These are phyloP conservation scores for Protea cynaroides DNA, from an alignment of 164 flowering plant genomes.

Conservation along the genomic window DNA sequence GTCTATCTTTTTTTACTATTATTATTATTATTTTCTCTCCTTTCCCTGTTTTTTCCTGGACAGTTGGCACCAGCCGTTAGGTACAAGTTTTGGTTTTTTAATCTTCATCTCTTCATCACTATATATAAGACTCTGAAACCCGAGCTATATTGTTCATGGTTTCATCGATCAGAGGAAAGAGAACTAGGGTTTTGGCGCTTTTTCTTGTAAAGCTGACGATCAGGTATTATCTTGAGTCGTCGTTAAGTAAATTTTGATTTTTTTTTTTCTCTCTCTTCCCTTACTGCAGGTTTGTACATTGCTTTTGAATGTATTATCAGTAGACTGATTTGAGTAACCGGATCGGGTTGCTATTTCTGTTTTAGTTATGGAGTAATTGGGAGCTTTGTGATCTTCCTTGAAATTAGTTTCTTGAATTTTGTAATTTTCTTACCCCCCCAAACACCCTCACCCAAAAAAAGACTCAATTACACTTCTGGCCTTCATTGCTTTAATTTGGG, in stretches of 20 bases:
- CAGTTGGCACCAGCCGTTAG: conserved; percentile 21
- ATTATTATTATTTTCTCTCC: background rate
- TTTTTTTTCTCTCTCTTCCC: too few relatives aligned
- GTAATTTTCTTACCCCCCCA: too few relatives aligned
- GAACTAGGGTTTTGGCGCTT: background rate
- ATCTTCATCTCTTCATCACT: background rate
- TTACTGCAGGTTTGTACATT: background rate
- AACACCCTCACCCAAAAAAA: background rate
- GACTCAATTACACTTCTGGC: background rate
- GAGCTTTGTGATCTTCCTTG: background rate
- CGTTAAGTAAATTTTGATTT: background rate
- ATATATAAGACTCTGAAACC: conserved; percentile 4
- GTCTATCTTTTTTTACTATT: background rate
- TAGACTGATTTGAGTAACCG: background rate
- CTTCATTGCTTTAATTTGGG: background rate
- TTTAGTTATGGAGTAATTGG: background rate
- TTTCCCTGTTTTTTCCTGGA: conserved; percentile 7
- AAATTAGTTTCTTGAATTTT: background rate
- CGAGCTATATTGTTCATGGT: background rate
- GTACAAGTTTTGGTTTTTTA: background rate
- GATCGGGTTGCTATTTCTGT: background rate
- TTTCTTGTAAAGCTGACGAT: background rate
- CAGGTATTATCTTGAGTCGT: background rate
- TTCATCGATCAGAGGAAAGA: conserved; percentile 2
- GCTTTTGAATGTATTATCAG: background rate